Evolutionary conservation across 352 stramenopile genomes (phyloP).

Genomic region (Phytophthora idaei): DNA sequence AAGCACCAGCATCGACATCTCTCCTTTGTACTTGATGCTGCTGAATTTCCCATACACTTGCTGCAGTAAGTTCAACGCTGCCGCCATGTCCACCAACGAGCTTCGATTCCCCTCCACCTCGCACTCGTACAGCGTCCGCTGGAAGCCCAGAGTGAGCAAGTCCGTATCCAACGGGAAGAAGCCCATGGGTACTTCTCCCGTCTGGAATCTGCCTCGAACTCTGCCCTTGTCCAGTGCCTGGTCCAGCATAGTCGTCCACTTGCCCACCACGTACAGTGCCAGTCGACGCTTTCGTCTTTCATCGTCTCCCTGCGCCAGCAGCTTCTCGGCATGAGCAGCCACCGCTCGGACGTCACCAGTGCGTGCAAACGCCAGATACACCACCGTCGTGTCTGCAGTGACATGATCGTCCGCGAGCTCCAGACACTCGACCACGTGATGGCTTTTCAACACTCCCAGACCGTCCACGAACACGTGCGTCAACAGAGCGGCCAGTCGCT

Average conservation of each 20-base stretch:
- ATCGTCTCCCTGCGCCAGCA: constrained; percentile 38
- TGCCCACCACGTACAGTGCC: constrained; percentile 48
- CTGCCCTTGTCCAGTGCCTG: constrained; percentile 45
- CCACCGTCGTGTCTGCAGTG: constrained; percentile 36
- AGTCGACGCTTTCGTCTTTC: constrained; percentile 24
- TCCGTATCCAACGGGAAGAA: constrained; percentile 71
- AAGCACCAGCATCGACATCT: constrained; percentile 69
- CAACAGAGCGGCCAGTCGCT: constrained; percentile 59
- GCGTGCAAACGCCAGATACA: constrained; percentile 54
- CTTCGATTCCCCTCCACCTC: constrained; percentile 51
- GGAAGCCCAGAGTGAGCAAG: constrained; percentile 61
- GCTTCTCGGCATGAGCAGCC: constrained; percentile 43
- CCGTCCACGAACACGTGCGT: constrained; percentile 66
- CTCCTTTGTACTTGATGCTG: constrained; percentile 84
- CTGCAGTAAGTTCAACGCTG: constrained; percentile 60
- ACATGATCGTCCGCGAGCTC: constrained; percentile 61
- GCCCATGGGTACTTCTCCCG: constrained; percentile 47
- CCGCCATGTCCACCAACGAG: constrained; percentile 51
- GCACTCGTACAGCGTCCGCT: constrained; percentile 63
- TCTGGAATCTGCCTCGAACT: constrained; percentile 45
- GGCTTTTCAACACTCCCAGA: constrained; percentile 39
- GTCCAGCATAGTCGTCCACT: constrained; percentile 60
- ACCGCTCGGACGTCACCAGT: constrained; percentile 55
- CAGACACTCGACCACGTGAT: constrained; percentile 55
- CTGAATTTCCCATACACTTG: constrained; percentile 59